phyloP scores from a whole-genome alignment of 805 yeast species.

The Millerago galiae region DNA sequence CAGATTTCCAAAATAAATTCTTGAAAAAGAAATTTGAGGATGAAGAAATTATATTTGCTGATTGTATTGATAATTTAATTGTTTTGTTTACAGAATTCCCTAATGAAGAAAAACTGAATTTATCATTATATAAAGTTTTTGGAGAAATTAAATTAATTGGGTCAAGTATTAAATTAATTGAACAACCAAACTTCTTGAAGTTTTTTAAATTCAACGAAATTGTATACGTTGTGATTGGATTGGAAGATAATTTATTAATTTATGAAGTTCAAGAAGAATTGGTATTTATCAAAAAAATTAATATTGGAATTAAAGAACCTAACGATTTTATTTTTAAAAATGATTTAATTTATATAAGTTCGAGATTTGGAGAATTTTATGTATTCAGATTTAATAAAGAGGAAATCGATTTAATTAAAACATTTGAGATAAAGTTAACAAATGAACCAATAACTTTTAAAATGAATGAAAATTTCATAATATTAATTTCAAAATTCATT shows the following conservation, averaged over 20 bases:
- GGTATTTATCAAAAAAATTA: background rate
- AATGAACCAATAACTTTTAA: slow-evolving; percentile 16
- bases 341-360: slow-evolving; percentile 14
- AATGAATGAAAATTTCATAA: slow-evolving; percentile 7
- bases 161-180: background rate
- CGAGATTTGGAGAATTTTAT: slow-evolving; percentile 16
- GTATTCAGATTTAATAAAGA: slow-evolving; percentile 4
- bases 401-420: background rate
- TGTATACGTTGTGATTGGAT: slow-evolving; percentile 10
- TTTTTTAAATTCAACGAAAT: slow-evolving; percentile 7
- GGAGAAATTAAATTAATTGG: slow-evolving; percentile 10
- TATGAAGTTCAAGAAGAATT: slow-evolving; percentile 1
- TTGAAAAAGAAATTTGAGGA: slow-evolving; percentile 5
- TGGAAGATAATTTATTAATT: background rate
- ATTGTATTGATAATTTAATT: slow-evolving; percentile 12
- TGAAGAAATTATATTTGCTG: slow-evolving; percentile 13
- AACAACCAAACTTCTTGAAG: slow-evolving; percentile 15
- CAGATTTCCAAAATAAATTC: slow-evolving; percentile 12
- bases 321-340: slow-evolving; percentile 17
- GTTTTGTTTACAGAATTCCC: slow-evolving; percentile 7
- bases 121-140: slow-evolving; percentile 4
- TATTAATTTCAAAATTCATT: slow-evolving; percentile 14
- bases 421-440: slow-evolving; percentile 4
- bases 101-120: background rate
- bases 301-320: slow-evolving; percentile 8